Conservation (phyloP, 2,329 filamentous ascomycete species). For the Botrytis fabae region DNA sequence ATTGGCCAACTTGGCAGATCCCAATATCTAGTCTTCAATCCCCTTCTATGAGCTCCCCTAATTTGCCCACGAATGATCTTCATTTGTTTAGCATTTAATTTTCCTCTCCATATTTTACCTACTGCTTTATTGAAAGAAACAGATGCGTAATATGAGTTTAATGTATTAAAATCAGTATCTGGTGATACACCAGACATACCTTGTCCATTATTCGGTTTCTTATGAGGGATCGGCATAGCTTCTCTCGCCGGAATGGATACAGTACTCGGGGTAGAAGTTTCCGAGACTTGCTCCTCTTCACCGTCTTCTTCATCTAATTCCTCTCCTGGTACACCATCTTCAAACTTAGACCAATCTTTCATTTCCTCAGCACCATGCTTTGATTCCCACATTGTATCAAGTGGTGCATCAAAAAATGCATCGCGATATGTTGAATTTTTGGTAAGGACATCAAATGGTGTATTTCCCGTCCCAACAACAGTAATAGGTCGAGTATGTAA, state of each 20-base stretch:
- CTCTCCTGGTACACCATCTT: conserved; percentile 25
- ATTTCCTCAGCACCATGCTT: conserved; percentile 23
- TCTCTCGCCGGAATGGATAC: conserved; percentile 21
- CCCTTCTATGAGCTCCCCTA: conserved; percentile 49
- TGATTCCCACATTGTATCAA: conserved; percentile 47
- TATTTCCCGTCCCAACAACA: conserved; percentile 67
- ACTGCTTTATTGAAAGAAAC: conserved; percentile 56
- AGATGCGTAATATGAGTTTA: conserved; percentile 68
- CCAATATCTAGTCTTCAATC: conserved; percentile 62
- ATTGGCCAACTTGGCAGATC: conserved; percentile 59
- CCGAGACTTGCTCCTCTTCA: conserved; percentile 27
- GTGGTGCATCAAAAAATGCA: conserved; percentile 66
- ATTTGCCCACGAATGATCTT: conserved; percentile 49
- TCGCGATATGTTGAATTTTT: conserved; percentile 57
- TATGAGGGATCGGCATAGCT: conserved; percentile 6
- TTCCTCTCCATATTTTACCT: conserved; percentile 50
- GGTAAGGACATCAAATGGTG: conserved; percentile 57
- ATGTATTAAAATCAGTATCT: conserved; percentile 46
- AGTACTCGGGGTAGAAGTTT: background rate
- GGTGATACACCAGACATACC: conserved; percentile 46
- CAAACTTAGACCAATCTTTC: conserved; percentile 20
- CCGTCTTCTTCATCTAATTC: conserved; percentile 27
- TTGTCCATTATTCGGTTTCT: conserved; percentile 42
- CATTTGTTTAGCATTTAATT: conserved; percentile 49
- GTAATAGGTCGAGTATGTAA: conserved; percentile 61